Conservation (phyloP, 1,284 basidiomycete genomes). For the Trametes pubescens region DNA sequence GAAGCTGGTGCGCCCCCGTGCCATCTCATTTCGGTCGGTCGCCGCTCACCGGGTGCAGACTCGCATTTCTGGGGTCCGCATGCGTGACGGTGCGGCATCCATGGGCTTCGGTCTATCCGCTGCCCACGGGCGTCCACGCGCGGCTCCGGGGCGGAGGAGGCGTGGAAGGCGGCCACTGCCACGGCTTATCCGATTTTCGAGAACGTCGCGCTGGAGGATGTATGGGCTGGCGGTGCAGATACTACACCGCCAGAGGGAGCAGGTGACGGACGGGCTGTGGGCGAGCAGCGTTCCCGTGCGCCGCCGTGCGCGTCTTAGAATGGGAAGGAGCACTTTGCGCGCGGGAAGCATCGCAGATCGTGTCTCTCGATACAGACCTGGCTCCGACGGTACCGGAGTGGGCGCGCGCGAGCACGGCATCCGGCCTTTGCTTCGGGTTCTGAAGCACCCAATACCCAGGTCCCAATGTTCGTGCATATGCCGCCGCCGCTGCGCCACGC, state of each 20-base stretch:
- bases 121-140: too few species aligned
- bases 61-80: neutral
- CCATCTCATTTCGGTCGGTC: neutral
- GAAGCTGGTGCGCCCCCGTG: neutral
- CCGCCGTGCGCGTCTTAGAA: neutral
- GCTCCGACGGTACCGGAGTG: neutral
- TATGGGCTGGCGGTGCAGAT: neutral
- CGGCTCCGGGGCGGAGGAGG: neutral
- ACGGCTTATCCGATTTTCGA: constrained; percentile 5
- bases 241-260: neutral
- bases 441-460: too few species aligned
- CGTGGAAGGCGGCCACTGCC: constrained; percentile 2
- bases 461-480: neutral
- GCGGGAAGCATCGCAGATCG: neutral
- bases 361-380: too few species aligned
- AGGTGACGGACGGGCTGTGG: neutral
- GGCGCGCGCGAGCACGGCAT: neutral
- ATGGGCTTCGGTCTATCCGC: neutral
- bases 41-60: neutral
- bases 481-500: neutral
- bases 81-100: neutral
- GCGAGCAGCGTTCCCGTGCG: neutral
- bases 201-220: neutral
- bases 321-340: neutral
- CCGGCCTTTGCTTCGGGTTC: neutral